phyloP scores from a whole-genome alignment of 352 stramenopile genomes.

The Globisporangium alternatum region DNA sequence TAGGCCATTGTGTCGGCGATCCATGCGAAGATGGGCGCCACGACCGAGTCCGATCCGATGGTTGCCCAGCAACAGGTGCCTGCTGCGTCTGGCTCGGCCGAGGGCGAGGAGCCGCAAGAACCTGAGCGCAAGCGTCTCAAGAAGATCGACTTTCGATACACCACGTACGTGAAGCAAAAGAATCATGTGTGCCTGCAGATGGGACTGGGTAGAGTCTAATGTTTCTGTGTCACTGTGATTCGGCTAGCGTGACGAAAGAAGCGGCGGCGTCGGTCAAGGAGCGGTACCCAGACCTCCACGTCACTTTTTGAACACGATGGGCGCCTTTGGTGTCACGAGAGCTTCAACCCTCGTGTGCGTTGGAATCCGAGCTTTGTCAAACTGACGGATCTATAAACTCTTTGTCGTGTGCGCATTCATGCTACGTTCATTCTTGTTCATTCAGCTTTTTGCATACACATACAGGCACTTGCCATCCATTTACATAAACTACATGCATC shows the following conservation, averaged over 20 bases:
- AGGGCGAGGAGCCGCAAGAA: slow-evolving; percentile 40
- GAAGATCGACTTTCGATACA: slow-evolving; percentile 89
- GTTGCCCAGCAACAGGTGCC: background rate
- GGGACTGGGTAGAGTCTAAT: background rate
- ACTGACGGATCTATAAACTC: background rate
- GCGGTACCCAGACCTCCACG: slow-evolving; percentile 59
- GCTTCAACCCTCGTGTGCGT: background rate
- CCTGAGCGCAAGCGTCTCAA: slow-evolving; percentile 85
- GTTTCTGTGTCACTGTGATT: slow-evolving; percentile 6
- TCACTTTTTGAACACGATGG: slow-evolving; percentile 41
- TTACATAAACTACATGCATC: background rate
- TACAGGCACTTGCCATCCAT: background rate
- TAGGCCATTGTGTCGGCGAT: slow-evolving; percentile 73
- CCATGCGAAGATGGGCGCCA: slow-evolving; percentile 71
- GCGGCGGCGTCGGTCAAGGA: slow-evolving; percentile 68
- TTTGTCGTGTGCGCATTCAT: background rate
- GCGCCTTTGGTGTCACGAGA: background rate
- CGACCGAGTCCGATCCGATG: slow-evolving; percentile 29
- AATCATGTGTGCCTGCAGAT: background rate
- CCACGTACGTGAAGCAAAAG: slow-evolving; percentile 44
- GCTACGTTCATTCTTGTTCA: background rate
- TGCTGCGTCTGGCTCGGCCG: slow-evolving; percentile 5
- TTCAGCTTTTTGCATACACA: slow-evolving; percentile 2
- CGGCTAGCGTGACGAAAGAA: slow-evolving; percentile 77
- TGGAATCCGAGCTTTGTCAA: background rate